phyloP scores from a whole-genome alignment of 2,329 filamentous ascomycete species.

The Penicillium sp. region DNA sequence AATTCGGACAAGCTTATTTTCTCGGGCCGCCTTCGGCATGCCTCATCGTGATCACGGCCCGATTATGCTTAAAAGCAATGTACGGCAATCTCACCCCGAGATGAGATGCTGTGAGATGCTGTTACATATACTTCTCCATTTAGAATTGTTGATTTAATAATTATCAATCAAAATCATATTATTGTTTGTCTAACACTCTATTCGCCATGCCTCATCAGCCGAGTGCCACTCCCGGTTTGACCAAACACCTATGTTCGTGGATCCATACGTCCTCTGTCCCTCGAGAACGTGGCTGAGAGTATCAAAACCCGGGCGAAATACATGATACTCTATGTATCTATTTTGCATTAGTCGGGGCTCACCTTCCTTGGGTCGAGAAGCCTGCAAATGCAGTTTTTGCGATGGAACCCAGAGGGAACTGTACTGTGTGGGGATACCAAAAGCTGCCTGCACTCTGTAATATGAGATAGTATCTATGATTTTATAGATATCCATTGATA shows the following conservation, averaged over 20 bases:
- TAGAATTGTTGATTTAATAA: background rate
- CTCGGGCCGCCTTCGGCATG: constrained; percentile 15
- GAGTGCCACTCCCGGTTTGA: constrained; percentile 1
- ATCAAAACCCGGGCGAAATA: constrained; percentile 48
- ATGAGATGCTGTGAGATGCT: background rate
- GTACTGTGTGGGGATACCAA: constrained; percentile 24
- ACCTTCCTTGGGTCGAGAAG: constrained; percentile 50
- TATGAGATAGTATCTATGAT: background rate
- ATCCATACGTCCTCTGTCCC: constrained; percentile 8
- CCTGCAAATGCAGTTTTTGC: constrained; percentile 40
- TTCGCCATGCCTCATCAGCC: constrained; percentile 3
- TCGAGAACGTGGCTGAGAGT: constrained; percentile 40
- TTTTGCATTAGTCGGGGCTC: constrained; percentile 49
- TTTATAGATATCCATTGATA: background rate
- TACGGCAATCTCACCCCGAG: too few relatives aligned
- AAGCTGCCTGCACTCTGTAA: constrained; percentile 14
- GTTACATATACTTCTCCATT: background rate
- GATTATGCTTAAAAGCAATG: background rate
- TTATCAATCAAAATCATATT: background rate
- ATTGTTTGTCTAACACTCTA: background rate
- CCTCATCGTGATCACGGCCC: constrained; percentile 3
- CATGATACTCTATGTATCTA: constrained; percentile 52
- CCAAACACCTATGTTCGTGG: constrained; percentile 19
- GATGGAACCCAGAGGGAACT: constrained; percentile 46
- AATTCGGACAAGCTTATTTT: background rate